Evolutionary conservation across 2,329 filamentous ascomycete genomes (phyloP).

Genomic region (Colletotrichum eleusines): DNA sequence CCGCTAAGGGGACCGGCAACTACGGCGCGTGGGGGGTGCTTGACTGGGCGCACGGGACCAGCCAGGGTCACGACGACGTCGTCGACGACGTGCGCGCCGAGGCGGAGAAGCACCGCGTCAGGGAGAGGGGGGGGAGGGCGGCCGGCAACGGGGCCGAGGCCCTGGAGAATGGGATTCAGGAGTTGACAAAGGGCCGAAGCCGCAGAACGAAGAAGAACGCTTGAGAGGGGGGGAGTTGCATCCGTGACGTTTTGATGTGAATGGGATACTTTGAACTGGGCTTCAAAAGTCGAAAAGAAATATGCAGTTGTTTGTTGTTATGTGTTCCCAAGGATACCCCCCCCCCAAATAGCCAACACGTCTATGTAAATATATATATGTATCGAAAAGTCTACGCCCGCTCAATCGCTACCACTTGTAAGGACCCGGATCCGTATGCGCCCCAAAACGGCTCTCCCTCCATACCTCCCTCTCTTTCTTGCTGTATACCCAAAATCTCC

Average conservation of each 20-base stretch:
- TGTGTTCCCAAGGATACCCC: conserved; percentile 24
- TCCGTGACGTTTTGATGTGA: neutral
- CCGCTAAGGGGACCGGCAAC: conserved; percentile 67
- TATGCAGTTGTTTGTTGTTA: conserved; percentile 31
- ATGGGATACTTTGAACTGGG: neutral
- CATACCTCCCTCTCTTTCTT: neutral
- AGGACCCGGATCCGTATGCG: conserved; percentile 8
- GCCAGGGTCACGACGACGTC: conserved; percentile 60
- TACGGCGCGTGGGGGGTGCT: conserved; percentile 72
- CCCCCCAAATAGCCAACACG: conserved; percentile 7
- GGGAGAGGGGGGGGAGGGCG: conserved; percentile 55
- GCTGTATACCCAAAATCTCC: neutral
- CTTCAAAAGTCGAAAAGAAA: neutral
- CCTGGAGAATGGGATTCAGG: conserved; percentile 49
- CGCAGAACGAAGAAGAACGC: conserved; percentile 36
- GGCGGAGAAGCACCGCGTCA: conserved; percentile 67
- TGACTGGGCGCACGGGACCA: conserved; percentile 72
- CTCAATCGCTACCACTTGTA: neutral
- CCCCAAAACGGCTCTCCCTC: conserved; percentile 1
- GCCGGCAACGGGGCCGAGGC: conserved; percentile 49
- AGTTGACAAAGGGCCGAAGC: conserved; percentile 38
- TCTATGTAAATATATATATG: conserved; percentile 19
- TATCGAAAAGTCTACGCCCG: conserved; percentile 9
- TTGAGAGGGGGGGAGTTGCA: neutral
- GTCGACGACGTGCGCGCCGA: conserved; percentile 67